A percentile compares a stretch with the other conserved stretches of the same genome.
phyloP scores from a whole-genome alignment of 1,139 yeast genomes.

The Hansenula lynferdii region DNA sequence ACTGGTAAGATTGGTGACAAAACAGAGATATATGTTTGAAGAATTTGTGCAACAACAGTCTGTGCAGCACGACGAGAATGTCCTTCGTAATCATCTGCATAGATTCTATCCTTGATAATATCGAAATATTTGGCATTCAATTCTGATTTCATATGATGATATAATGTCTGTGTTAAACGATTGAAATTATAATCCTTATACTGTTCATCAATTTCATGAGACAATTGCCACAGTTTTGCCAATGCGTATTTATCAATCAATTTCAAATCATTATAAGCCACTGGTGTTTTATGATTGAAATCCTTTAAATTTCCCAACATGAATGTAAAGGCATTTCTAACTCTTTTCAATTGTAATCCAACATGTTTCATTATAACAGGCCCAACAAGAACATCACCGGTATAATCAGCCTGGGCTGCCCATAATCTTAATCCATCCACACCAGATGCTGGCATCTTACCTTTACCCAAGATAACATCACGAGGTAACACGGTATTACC shows the following conservation, averaged over 20 bases:
- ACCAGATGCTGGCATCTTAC: slow-evolving; percentile 65
- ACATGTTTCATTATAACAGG: slow-evolving; percentile 70
- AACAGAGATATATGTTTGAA: slow-evolving; percentile 57
- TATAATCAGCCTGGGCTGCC: slow-evolving; percentile 87
- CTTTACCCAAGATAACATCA: slow-evolving; percentile 62
- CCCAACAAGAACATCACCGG: slow-evolving; percentile 74
- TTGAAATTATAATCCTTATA: slow-evolving; percentile 64
- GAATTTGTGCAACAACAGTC: slow-evolving; percentile 60
- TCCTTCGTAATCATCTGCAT: slow-evolving; percentile 55
- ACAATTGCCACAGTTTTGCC: slow-evolving; percentile 47
- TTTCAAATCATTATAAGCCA: slow-evolving; percentile 36
- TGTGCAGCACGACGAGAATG: slow-evolving; percentile 61
- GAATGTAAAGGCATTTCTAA: slow-evolving; percentile 77
- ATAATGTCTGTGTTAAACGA: slow-evolving; percentile 54
- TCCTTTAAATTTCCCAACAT: slow-evolving; percentile 70
- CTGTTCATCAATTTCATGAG: slow-evolving; percentile 34
- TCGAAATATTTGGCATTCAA: slow-evolving; percentile 86
- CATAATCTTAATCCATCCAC: slow-evolving; percentile 88
- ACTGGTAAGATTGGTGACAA: slow-evolving; percentile 82
- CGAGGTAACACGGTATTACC: slow-evolving; percentile 78
- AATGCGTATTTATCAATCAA: slow-evolving; percentile 65
- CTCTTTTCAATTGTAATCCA: slow-evolving; percentile 73
- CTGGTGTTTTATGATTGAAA: slow-evolving; percentile 21
- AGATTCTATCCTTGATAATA: slow-evolving; percentile 77
- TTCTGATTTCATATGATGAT: slow-evolving; percentile 68